A percentile compares a stretch with the other conserved stretches of the same genome.
Conservation (phyloP, 768 basidiomycete species). For the Cystobasidium onofrii region DNA sequence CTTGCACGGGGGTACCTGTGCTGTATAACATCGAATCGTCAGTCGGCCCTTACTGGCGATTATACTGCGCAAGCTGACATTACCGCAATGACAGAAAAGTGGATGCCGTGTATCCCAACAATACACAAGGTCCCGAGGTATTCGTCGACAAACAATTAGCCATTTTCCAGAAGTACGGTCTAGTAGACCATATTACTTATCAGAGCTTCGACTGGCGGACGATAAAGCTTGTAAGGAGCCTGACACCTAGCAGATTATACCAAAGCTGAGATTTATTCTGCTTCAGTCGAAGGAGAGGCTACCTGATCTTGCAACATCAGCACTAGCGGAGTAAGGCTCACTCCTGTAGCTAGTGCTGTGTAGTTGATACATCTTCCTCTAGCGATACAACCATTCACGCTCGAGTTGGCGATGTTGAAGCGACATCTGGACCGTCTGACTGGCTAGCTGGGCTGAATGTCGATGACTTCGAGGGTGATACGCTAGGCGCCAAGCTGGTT, state of each 20-base stretch:
- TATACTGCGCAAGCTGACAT: no score
- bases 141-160: constrained; percentile 22
- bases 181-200: constrained; percentile 30
- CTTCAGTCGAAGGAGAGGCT: constrained; percentile 18
- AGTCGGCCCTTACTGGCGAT: neutral
- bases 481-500: constrained; percentile 1
- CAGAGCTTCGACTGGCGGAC: constrained; percentile 36
- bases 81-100: constrained; percentile 15
- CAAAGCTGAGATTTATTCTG: neutral
- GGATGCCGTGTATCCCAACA: constrained; percentile 16
- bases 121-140: constrained; percentile 29
- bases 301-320: constrained; percentile 28
- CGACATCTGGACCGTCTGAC: constrained; percentile 26
- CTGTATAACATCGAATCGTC: constrained; percentile 35
- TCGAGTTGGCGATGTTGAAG: neutral
- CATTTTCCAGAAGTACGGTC: neutral
- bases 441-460: constrained; percentile 30
- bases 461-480: constrained; percentile 28
- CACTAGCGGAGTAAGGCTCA: constrained; percentile 19
- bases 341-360: neutral
- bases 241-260: neutral
- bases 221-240: neutral
- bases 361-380: neutral
- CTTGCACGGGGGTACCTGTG: constrained; percentile 22
- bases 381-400: constrained; percentile 30